Evolutionary conservation across 140 eudicot species (phyloP).

Genomic region (Senecio squalidus): DNA sequence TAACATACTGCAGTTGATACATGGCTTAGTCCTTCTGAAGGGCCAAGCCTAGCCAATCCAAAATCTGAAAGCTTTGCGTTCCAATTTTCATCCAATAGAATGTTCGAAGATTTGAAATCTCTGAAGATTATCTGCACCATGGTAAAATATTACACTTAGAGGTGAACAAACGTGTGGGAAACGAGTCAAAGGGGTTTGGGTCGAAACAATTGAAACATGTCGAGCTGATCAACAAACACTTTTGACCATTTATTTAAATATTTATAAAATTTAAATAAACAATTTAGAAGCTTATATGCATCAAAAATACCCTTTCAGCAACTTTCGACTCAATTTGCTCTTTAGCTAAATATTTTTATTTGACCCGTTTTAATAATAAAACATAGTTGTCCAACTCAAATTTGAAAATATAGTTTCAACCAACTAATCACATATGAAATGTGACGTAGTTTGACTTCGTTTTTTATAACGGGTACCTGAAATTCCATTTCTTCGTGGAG

Average conservation of each 20-base stretch:
- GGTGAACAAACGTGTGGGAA: background rate
- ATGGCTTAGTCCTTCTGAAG: conserved; percentile 78
- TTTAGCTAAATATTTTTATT: background rate
- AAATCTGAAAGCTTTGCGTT: conserved; percentile 96
- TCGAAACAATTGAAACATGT: background rate
- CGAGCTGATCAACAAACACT: background rate
- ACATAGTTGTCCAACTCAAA: background rate
- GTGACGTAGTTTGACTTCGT: background rate
- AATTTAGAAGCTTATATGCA: background rate
- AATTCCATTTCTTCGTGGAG: conserved; percentile 97
- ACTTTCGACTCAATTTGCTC: background rate
- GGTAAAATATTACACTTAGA: background rate
- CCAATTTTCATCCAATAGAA: conserved; percentile 79
- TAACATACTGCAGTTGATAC: conserved; percentile 83
- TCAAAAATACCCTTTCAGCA: background rate
- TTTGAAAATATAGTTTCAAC: background rate
- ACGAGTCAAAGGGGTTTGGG: background rate
- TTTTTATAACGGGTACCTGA: conserved; percentile 49
- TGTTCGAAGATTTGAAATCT: conserved; percentile 94
- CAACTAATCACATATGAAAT: background rate
- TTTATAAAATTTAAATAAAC: too few relatives aligned
- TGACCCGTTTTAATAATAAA: background rate
- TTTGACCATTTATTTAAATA: background rate
- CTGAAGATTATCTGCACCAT: conserved; percentile 75
- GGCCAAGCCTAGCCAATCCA: conserved; percentile 96